Evolutionary conservation across 2,329 filamentous ascomycete species (phyloP).

Genomic region (Harringtonia aguacate): DNA sequence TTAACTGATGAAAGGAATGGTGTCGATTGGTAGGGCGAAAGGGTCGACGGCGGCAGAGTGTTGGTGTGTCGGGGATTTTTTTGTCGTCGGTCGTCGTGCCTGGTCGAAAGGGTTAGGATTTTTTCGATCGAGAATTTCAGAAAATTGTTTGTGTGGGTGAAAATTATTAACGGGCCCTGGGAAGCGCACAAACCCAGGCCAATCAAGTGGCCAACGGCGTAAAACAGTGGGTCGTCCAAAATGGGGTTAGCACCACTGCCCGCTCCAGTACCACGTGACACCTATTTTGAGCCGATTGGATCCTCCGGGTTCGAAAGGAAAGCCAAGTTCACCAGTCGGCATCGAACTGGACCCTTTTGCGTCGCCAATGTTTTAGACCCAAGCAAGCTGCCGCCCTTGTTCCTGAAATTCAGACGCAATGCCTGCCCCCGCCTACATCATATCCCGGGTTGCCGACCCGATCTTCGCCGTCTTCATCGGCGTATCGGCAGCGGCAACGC

Average conservation of each 20-base stretch:
- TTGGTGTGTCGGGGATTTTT: background rate
- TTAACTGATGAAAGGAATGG: slow-evolving; percentile 1
- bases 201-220: too few relatives aligned
- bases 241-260: background rate
- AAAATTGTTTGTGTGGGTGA: slow-evolving; percentile 13
- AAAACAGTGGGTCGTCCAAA: too few relatives aligned
- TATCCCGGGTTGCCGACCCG: slow-evolving; percentile 47
- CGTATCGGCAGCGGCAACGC: slow-evolving; percentile 40
- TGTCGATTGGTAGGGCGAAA: background rate
- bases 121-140: slow-evolving; percentile 7
- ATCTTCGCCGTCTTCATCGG: slow-evolving; percentile 49
- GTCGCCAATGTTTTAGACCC: too few relatives aligned
- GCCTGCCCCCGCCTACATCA: slow-evolving; percentile 47
- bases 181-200: background rate
- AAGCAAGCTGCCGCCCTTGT: too few relatives aligned
- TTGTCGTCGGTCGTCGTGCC: slow-evolving; percentile 4
- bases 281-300: too few relatives aligned
- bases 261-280: too few relatives aligned
- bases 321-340: too few relatives aligned
- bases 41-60: background rate
- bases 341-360: too few relatives aligned
- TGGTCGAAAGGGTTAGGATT: slow-evolving; percentile 6
- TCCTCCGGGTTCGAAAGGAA: too few relatives aligned
- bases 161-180: slow-evolving; percentile 9
- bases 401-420: slow-evolving; percentile 19